phyloP scores from a whole-genome alignment of 2,329 filamentous ascomycete genomes.

The Torrubiella hemipterigena region DNA sequence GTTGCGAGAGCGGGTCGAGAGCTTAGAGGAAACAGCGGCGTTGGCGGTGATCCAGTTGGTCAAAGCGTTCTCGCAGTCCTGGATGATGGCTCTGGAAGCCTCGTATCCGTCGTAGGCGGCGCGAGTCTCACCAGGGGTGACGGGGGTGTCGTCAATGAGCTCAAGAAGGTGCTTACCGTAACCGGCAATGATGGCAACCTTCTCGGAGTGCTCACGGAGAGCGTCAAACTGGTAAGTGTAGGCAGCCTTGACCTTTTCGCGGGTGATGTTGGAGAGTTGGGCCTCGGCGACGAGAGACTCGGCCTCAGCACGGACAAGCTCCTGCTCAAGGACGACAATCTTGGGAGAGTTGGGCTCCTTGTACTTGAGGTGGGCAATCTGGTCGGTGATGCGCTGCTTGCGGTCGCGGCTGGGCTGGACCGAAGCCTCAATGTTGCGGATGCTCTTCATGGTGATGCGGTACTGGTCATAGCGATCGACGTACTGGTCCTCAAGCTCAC shows the following conservation, averaged over 20 bases:
- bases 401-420: conserved; percentile 96
- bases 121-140: conserved; percentile 93
- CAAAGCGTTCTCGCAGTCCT: conserved; percentile 94
- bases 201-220: conserved; percentile 93
- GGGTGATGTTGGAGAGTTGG: conserved; percentile 97
- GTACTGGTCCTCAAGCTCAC: conserved; percentile 95
- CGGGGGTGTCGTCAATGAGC: conserved; percentile 89
- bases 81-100: conserved; percentile 96
- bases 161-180: conserved; percentile 98
- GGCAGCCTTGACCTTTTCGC: conserved; percentile 97
- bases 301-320: conserved; percentile 94
- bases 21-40: conserved; percentile 74
- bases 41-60: conserved; percentile 95
- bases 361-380: conserved; percentile 98
- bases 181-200: conserved; percentile 93
- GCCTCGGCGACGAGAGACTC: conserved; percentile 98
- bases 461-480: conserved; percentile 99
- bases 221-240: conserved; percentile 98
- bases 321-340: conserved; percentile 95
- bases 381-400: conserved; percentile 99
- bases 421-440: conserved; percentile 96
- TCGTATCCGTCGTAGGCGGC: conserved; percentile 96
- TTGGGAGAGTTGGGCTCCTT: conserved; percentile 98
- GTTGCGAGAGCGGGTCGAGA: conserved; percentile 78
- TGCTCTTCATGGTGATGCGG: conserved; percentile 97